Evolutionary conservation across 768 basidiomycete genomes (phyloP).

Genomic region (Pisolithus orientalis): DNA sequence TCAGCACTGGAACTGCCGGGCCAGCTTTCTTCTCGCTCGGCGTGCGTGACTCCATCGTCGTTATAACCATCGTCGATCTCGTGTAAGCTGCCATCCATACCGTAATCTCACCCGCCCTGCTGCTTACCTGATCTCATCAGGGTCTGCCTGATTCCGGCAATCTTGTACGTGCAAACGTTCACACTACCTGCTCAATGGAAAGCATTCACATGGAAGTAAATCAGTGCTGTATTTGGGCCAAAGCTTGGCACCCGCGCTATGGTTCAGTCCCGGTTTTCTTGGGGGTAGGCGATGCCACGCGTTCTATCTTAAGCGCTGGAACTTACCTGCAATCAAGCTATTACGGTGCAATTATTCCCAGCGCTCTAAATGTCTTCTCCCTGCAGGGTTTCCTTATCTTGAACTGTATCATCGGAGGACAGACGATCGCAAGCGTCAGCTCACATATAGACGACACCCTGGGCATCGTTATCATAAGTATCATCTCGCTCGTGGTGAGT

Average conservation of each 20-base stretch:
- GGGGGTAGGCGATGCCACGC: constrained; percentile 32
- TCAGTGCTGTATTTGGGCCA: constrained; percentile 47
- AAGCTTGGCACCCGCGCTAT: constrained; percentile 53
- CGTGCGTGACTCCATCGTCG: constrained; percentile 34
- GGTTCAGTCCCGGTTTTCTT: constrained; percentile 49
- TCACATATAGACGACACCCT: constrained; percentile 23
- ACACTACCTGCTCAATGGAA: not conserved
- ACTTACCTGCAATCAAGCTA: constrained; percentile 24
- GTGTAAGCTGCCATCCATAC: constrained; percentile 25
- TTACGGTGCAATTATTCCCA: constrained; percentile 34
- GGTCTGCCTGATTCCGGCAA: constrained; percentile 30
- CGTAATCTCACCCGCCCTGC: not conserved
- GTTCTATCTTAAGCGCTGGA: constrained; percentile 3
- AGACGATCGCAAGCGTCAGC: constrained; percentile 47
- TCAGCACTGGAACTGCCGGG: constrained; percentile 45
- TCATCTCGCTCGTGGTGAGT: constrained; percentile 26
- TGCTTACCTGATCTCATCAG: constrained; percentile 16
- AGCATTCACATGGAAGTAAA: not conserved
- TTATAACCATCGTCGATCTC: constrained; percentile 39
- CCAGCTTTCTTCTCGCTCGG: constrained; percentile 45
- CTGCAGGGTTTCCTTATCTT: constrained; percentile 53
- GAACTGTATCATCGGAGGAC: constrained; percentile 58
- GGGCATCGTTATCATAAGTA: constrained; percentile 28
- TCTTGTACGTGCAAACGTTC: constrained; percentile 25
- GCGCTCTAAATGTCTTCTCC: constrained; percentile 42